Evolutionary conservation across 148 eudicot genomes (phyloP), one percentile per base, ranked within the genome.

Genomic region (Fagopyrum tataricum): DNA sequence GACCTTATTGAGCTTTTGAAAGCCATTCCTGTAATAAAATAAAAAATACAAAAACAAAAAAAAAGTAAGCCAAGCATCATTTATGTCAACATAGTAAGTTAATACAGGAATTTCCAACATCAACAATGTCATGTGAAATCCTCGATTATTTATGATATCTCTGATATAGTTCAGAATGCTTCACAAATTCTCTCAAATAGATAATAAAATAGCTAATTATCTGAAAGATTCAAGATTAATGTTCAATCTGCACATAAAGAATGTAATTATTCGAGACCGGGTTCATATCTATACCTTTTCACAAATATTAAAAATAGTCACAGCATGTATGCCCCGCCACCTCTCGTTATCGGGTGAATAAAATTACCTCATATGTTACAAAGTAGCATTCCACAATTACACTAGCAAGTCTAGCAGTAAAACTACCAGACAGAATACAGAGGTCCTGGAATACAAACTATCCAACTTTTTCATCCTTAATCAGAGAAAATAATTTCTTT

Each of bases 1-100:
- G 76, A 95, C 78, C 78, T 95, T 95, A 82, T 92, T 97, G 89
- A 95, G 81, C 83, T 92, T 95, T 77, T 95, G 99, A 76, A 95
- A 95, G 67, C 99, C 99, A 95, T 95, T 95, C 77, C 99, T 94
- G 82, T 67, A 70, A 47, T n/a, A n/a, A n/a, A n/a, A n/a, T n/a
- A 61, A 66, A 42, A 49, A 41, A 18, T 23, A 20, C 6, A 75
- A 3, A 31, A 51, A 44, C 42, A 20, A 51, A 51, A 44, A 51
- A 20, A 51, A 39, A 23, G 40, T 4, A 44, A 24, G 44, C 41
- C 39, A 4, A 71, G 9, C 18, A 15, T n/a, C 3, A 52, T 14
- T 46, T 15, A 17, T 4, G n/a, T 52, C 17, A 2, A 52, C 56
- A 52, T n/a, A 52, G 56, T 1, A 2, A 58, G 15, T 7, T 7